Evolutionary conservation across 176 grass and related monocot genomes (phyloP), one percentile per base, ranked within the genome.

Genomic region (Musa acuminata): DNA sequence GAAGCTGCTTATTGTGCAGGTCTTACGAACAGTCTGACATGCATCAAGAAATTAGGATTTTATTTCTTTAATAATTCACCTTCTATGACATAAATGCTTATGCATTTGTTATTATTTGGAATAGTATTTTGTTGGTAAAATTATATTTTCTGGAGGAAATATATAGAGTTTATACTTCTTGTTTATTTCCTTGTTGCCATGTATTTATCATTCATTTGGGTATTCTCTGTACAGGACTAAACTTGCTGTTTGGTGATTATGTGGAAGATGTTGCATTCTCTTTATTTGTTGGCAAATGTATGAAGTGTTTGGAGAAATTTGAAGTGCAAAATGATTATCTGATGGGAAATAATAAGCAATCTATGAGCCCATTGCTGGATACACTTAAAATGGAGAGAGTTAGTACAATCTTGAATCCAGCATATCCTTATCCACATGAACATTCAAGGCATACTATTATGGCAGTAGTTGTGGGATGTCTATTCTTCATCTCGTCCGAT

Each of bases 381-480:
- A 92, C 75, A 64, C 83, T 96, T 22, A 92, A 88, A 77, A 88
- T 96, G 79, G 86, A 75, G 60, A 89, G 89, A n/a, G 93, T 96
- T 76, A 81, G 83, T 53, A 92, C 87, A 29, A 90, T 96, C 72
- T 82, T 96, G 71, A 90, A 85, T 12, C 89, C 88, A 75, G 90
- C 87, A 3, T 96, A 96, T 69, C 85, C 87, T 49, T 96, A 92
- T 65, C 93, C 89, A 16, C 93, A 90, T 66, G 93, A 96, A 64
- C 89, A 96, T 80, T 92, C 81, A 27, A 88, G 93, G 51, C 93
- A 96, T 82, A 88, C 83, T 59, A 90, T 96, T 87, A 96, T 80
- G 13, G 90, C 93, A 2, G 89, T 97, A 62, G 88, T 97, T 67
- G 85, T 92, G 79, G 83, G 72, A 63, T 90, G 83, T 54, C 82